A percentile compares a stretch with the other conserved stretches of the same genome.
These are phyloP conservation scores for Ramaria sp. DNA, from an alignment of 768 basidiomycete genomes.

Conservation along the genomic window DNA sequence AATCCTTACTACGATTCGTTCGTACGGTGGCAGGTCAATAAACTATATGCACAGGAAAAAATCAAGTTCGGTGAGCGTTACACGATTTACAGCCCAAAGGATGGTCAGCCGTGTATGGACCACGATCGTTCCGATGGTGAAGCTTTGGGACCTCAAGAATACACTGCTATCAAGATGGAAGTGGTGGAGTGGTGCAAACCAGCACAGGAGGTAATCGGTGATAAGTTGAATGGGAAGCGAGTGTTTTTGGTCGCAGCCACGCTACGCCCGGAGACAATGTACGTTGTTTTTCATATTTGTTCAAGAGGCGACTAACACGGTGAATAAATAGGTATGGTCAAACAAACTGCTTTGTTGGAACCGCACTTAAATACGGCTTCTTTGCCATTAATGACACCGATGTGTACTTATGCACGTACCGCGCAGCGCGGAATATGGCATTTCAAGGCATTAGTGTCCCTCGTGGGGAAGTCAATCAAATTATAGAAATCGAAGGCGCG, in stretches of 20 bases:
- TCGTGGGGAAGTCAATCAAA: constrained; percentile 60
- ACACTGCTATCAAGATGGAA: constrained; percentile 90
- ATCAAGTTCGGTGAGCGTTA: constrained; percentile 98
- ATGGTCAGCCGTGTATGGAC: constrained; percentile 99
- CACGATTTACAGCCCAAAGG: constrained; percentile 97
- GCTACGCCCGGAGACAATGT: constrained; percentile 95
- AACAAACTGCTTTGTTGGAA: constrained; percentile 95
- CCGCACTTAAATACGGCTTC: constrained; percentile 82
- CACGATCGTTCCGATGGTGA: constrained; percentile 96
- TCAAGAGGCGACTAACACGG: neutral
- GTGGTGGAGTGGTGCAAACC: constrained; percentile 73
- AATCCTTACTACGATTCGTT: constrained; percentile 98
- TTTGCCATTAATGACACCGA: constrained; percentile 82
- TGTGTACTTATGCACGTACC: constrained; percentile 79
- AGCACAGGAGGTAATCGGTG: constrained; percentile 52
- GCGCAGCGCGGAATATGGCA: constrained; percentile 95
- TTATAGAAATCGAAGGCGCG: constrained; percentile 69
- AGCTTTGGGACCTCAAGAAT: constrained; percentile 90
- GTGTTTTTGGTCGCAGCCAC: constrained; percentile 95
- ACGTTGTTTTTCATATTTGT: constrained; percentile 16
- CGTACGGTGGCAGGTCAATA: constrained; percentile 97
- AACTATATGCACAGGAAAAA: constrained; percentile 73
- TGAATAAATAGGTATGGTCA: constrained; percentile 71
- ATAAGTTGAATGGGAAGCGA: constrained; percentile 64
- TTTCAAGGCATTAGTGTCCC: constrained; percentile 78